Percentiles rank a stretch among this genome's conserved stretches.
Conservation (phyloP, 2,329 filamentous ascomycete genomes). For the Hypoxylon sp. region DNA sequence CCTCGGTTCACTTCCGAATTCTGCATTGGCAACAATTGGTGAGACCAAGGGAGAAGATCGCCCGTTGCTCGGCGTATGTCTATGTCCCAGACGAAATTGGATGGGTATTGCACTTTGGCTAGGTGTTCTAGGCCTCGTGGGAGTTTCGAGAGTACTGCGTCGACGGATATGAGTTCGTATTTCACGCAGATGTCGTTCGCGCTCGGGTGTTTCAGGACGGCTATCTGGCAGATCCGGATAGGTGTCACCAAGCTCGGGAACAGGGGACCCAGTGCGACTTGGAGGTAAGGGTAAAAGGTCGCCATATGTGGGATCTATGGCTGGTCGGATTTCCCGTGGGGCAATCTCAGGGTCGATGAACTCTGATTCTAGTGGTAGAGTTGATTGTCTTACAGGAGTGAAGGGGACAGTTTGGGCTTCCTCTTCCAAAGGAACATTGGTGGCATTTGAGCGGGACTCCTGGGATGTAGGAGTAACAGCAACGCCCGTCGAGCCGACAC, state of each 20-base stretch:
- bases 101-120: conserved; percentile 73
- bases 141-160: conserved; percentile 65
- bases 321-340: conserved; percentile 71
- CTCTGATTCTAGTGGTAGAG: conserved; percentile 53
- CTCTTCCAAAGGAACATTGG: conserved; percentile 61
- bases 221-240: conserved; percentile 73
- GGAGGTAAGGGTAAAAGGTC: conserved; percentile 76
- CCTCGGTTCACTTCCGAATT: conserved; percentile 56
- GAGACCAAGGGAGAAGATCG: conserved; percentile 59
- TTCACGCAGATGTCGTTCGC: conserved; percentile 61
- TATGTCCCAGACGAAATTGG: conserved; percentile 67
- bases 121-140: conserved; percentile 65
- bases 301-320: conserved; percentile 76
- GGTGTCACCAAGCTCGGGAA: conserved; percentile 52
- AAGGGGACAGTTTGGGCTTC: conserved; percentile 51
- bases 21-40: conserved; percentile 53
- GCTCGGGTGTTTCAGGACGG: conserved; percentile 69
- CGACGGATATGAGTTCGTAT: conserved; percentile 63
- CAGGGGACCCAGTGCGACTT: conserved; percentile 68
- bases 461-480: conserved; percentile 60
- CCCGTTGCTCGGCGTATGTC: conserved; percentile 55
- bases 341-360: conserved; percentile 71
- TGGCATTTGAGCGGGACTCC: conserved; percentile 63
- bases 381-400: conserved; percentile 46
- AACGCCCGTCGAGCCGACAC: conserved; percentile 74